Percentiles rank a stretch among this genome's conserved stretches.
Evolutionary conservation across 257 asterid species (phyloP).

Genomic region (Dorcoceras hygrometricum): DNA sequence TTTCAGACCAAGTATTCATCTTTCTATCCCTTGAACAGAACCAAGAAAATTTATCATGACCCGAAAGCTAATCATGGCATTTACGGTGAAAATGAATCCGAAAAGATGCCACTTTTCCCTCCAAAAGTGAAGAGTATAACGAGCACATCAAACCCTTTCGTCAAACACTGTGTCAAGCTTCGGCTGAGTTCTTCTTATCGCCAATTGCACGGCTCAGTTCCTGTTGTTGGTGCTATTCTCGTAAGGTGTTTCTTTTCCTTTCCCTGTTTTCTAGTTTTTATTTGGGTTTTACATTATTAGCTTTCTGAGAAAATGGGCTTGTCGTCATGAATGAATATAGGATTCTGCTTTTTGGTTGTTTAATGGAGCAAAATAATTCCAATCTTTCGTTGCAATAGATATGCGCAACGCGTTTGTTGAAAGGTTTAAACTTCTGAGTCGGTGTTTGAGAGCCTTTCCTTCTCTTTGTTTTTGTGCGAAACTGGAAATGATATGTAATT

Average conservation of each 20-base stretch:
- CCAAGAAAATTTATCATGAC: constrained; percentile 21
- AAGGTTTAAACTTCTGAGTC: constrained; percentile 11
- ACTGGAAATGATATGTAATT: constrained; percentile 2
- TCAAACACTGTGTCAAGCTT: constrained; percentile 89
- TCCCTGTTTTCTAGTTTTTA: neutral
- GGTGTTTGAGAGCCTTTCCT: neutral
- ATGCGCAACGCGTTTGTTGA: constrained; percentile 1
- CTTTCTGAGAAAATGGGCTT: neutral
- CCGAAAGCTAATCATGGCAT: constrained; percentile 20
- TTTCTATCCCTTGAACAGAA: constrained; percentile 25
- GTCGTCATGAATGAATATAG: too few species aligned
- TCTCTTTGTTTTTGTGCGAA: neutral
- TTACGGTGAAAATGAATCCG: constrained; percentile 32
- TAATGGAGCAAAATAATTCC: neutral
- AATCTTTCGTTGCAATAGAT: too few species aligned
- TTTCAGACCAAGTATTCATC: constrained; percentile 22
- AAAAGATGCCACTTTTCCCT: constrained; percentile 41
- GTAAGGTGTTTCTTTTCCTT: constrained; percentile 49
- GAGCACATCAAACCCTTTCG: constrained; percentile 86
- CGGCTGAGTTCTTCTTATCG: constrained; percentile 84
- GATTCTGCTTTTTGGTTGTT: neutral
- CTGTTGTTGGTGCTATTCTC: constrained; percentile 78
- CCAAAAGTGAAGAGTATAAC: constrained; percentile 53
- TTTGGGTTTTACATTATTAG: constrained; percentile 1
- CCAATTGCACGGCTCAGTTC: constrained; percentile 66